phyloP scores from a whole-genome alignment of 2,329 filamentous ascomycete species.

The Cordyceps javanica region DNA sequence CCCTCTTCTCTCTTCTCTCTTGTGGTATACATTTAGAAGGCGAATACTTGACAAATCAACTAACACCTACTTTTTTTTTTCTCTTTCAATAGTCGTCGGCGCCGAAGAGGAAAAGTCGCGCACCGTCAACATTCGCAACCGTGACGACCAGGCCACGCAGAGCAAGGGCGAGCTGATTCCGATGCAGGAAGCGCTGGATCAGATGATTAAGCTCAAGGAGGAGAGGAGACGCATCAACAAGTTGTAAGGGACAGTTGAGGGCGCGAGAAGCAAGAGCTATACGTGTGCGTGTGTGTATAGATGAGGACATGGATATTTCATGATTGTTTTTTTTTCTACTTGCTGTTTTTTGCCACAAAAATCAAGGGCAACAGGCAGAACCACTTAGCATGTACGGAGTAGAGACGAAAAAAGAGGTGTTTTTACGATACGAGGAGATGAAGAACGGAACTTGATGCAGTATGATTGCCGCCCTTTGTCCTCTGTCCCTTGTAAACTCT shows the following conservation, averaged over 20 bases:
- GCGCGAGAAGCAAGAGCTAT: neutral
- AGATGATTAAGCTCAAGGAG: constrained; percentile 45
- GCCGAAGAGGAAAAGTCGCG: constrained; percentile 54
- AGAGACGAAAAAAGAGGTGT: neutral
- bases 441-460: neutral
- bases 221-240: constrained; percentile 36
- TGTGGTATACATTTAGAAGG: too few relatives aligned
- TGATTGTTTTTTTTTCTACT: neutral
- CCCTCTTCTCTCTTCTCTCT: neutral
- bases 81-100: constrained; percentile 49
- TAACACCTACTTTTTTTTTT: too few relatives aligned
- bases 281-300: neutral
- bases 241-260: constrained; percentile 19
- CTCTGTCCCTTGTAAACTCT: too few relatives aligned
- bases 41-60: too few relatives aligned
- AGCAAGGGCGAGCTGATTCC: constrained; percentile 53
- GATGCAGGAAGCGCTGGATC: constrained; percentile 50
- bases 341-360: neutral
- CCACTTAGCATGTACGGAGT: constrained; percentile 2
- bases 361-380: neutral
- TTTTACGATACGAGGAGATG: neutral
- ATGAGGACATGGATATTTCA: neutral
- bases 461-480: too few relatives aligned
- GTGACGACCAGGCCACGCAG: constrained; percentile 57
- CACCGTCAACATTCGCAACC: constrained; percentile 58